Conservation (phyloP, 2,329 filamentous ascomycete species). For the Colletotrichum acutatum region DNA sequence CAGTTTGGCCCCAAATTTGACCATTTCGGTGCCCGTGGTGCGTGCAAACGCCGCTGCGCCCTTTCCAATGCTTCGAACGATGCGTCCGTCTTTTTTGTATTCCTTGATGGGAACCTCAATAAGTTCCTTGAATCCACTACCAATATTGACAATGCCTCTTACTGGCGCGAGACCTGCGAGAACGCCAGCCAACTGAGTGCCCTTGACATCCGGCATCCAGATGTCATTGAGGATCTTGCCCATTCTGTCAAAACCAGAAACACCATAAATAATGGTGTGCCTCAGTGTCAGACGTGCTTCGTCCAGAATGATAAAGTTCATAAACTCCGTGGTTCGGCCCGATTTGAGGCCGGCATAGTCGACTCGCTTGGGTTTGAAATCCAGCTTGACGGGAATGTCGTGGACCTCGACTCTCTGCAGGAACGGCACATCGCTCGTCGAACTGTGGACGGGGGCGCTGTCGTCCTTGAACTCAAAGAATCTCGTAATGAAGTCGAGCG, state of each 20-base stretch:
- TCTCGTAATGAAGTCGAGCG: conserved; percentile 93
- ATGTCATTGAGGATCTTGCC: conserved; percentile 93
- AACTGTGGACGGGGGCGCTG: conserved; percentile 61
- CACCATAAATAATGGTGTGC: conserved; percentile 92
- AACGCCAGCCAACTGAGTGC: conserved; percentile 88
- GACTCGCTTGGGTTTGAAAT: conserved; percentile 98
- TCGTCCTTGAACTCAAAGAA: conserved; percentile 99
- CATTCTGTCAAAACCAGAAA: conserved; percentile 89
- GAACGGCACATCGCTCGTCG: conserved; percentile 81
- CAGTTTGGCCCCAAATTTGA: conserved; percentile 92
- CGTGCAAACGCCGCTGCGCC: conserved; percentile 90
- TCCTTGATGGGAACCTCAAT: conserved; percentile 91
- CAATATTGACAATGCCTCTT: conserved; percentile 91
- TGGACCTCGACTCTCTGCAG: conserved; percentile 90
- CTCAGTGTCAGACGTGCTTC: conserved; percentile 86
- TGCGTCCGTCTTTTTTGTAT: conserved; percentile 92
- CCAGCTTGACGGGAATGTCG: conserved; percentile 82
- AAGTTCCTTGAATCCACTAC: conserved; percentile 85
- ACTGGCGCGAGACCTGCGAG: conserved; percentile 90
- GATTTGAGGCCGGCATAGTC: conserved; percentile 94
- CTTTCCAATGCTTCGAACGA: conserved; percentile 92
- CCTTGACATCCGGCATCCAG: conserved; percentile 93
- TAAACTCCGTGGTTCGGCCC: conserved; percentile 95
- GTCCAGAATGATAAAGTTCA: conserved; percentile 97
- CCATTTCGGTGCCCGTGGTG: conserved; percentile 93